phyloP scores from a whole-genome alignment of 257 asterid genomes.

The Galeopsis tetrahit region DNA sequence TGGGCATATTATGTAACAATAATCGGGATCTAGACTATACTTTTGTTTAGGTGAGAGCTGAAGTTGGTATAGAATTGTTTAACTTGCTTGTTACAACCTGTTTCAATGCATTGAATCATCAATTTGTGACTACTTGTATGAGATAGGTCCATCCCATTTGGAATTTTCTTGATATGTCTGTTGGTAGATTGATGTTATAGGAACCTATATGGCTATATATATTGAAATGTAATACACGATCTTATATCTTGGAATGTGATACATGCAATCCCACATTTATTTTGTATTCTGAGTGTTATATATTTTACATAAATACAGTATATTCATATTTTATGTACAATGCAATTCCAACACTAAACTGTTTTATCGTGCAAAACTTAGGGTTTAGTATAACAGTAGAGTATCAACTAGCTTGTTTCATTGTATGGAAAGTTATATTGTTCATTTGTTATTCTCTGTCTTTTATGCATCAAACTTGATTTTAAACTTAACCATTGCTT shows the following conservation, averaged over 20 bases:
- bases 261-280: not conserved
- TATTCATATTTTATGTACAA: not conserved
- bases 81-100: constrained; percentile 8
- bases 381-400: not conserved
- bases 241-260: not conserved
- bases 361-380: not conserved
- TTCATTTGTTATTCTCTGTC: not conserved
- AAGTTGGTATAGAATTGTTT: not conserved
- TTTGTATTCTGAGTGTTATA: not conserved
- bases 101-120: not conserved
- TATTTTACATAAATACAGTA: not conserved
- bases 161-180: not conserved
- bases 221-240: not conserved
- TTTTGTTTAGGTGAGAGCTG: not conserved
- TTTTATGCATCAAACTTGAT: not conserved
- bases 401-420: not conserved
- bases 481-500: not conserved
- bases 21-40: not conserved
- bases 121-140: constrained; percentile 9
- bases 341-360: not conserved
- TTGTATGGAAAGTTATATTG: not conserved
- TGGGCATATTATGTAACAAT: not conserved
- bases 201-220: not conserved
- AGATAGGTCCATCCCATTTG: constrained; percentile 15
- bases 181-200: not conserved